Conservation (phyloP, 31 red algal genomes). For the Odonthalia washingtoniensis region DNA sequence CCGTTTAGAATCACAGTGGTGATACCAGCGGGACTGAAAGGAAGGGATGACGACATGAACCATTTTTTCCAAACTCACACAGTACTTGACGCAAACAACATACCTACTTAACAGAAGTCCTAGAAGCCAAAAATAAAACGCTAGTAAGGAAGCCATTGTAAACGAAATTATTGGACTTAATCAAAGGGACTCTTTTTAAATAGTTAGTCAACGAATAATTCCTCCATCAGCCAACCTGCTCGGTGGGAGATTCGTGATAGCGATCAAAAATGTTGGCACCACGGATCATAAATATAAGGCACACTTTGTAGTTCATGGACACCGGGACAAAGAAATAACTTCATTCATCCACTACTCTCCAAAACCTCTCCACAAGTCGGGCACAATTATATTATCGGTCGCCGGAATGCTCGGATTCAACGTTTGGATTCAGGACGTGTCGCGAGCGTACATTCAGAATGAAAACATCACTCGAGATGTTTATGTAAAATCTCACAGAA, state of each 20-base stretch:
- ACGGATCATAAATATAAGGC: slow-evolving; percentile 35
- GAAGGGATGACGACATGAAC: background rate
- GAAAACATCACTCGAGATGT: slow-evolving; percentile 13
- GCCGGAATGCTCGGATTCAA: slow-evolving; percentile 33
- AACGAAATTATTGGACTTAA: background rate
- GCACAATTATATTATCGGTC: background rate
- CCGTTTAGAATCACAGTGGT: background rate
- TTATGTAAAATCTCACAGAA: too few species aligned
- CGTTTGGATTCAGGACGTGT: slow-evolving; percentile 22
- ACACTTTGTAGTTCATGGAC: slow-evolving; percentile 37
- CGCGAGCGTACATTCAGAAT: slow-evolving; percentile 36
- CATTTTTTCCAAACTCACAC: background rate
- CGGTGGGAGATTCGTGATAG: slow-evolving; percentile 14
- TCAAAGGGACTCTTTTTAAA: background rate
- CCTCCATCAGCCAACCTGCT: slow-evolving; percentile 16
- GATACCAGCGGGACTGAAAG: background rate
- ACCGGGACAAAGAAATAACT: background rate
- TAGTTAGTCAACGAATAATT: background rate
- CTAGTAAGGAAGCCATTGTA: background rate
- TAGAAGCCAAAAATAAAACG: background rate
- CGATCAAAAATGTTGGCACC: slow-evolving; percentile 34
- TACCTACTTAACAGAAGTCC: background rate
- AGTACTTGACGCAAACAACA: background rate
- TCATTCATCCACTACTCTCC: slow-evolving; percentile 18
- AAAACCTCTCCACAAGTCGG: slow-evolving; percentile 8